A percentile compares a stretch with the other conserved stretches of the same genome.
Conservation (phyloP, 768 basidiomycete species). For the Tricholoma terreum region DNA sequence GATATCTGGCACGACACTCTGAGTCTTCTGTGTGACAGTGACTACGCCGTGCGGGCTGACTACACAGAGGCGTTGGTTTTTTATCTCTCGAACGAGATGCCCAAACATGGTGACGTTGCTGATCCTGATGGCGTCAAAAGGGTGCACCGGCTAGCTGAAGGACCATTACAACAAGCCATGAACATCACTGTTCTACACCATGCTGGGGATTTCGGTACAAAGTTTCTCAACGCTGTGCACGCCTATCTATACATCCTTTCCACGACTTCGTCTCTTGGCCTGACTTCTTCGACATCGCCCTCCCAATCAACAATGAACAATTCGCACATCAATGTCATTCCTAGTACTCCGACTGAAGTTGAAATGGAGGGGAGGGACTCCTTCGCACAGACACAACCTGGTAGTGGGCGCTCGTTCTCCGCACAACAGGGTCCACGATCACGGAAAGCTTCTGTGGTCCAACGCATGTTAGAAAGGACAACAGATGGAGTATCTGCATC, state of each 20-base stretch:
- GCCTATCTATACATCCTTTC: conserved; percentile 80
- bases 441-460: conserved; percentile 55
- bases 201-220: conserved; percentile 57
- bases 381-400: conserved; percentile 28
- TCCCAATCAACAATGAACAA: conserved; percentile 28
- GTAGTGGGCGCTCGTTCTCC: conserved; percentile 46
- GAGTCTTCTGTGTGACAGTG: conserved; percentile 75
- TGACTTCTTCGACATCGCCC: conserved; percentile 41
- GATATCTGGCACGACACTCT: conserved; percentile 92
- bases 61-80: conserved; percentile 72
- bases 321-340: conserved; percentile 29
- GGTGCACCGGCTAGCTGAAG: conserved; percentile 43
- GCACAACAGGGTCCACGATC: conserved; percentile 44
- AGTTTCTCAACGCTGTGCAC: conserved; percentile 77
- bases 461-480: conserved; percentile 48
- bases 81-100: conserved; percentile 76
- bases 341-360: conserved; percentile 28
- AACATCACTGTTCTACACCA: conserved; percentile 48
- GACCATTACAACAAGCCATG: conserved; percentile 44
- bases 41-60: conserved; percentile 74
- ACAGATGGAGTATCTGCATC: conserved; percentile 41
- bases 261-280: conserved; percentile 62
- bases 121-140: conserved; percentile 48
- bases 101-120: conserved; percentile 51
- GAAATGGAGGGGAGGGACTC: conserved; percentile 26